phyloP scores from a whole-genome alignment of 345 rosid genomes.

The Xanthoceras sorbifolium region DNA sequence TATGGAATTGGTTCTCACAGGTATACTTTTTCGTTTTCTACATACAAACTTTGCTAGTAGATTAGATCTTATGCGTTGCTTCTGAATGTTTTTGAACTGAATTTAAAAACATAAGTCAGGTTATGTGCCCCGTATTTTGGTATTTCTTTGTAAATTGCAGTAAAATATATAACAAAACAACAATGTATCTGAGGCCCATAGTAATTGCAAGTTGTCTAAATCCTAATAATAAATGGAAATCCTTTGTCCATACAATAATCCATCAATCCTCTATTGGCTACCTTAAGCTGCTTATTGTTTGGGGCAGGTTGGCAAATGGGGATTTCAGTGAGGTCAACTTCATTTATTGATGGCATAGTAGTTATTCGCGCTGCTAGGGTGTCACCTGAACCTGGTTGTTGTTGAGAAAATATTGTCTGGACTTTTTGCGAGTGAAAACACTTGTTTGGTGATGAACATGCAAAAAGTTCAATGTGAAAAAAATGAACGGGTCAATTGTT shows the following conservation, averaged over 20 bases:
- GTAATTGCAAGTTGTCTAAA: background rate
- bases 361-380: background rate
- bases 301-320: background rate
- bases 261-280: background rate
- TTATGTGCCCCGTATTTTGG: background rate
- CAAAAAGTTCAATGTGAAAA: background rate
- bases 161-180: background rate
- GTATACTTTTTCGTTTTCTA: background rate
- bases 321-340: background rate
- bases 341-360: background rate
- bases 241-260: background rate
- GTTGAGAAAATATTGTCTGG: background rate
- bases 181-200: background rate
- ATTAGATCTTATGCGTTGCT: no score
- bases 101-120: background rate
- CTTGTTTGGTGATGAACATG: background rate
- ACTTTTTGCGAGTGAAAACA: background rate
- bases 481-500: background rate
- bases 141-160: background rate
- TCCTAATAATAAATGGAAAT: background rate
- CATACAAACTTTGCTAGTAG: background rate
- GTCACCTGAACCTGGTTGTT: slow-evolving; percentile 1
- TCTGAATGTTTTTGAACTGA: background rate
- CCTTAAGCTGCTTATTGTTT: background rate
- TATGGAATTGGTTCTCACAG: background rate